A percentile compares a stretch with the other conserved stretches of the same genome.
phyloP scores from a whole-genome alignment of 805 yeast species.

The Yamadazyma sp. region DNA sequence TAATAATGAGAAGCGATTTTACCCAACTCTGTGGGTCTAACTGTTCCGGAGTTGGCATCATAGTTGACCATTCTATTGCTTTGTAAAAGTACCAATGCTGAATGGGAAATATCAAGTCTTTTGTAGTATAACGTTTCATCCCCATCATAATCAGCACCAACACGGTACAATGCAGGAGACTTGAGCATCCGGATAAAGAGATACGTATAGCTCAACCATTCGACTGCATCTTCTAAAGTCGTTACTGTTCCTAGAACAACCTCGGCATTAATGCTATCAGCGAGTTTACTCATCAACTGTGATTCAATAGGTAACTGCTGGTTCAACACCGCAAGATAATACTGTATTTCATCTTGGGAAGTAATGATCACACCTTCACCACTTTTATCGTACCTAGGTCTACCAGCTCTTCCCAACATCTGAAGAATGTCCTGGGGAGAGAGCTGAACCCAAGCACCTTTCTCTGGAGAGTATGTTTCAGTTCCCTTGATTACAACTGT shows the following conservation, averaged over 20 bases:
- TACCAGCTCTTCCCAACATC: constrained; percentile 98
- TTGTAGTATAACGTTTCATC: constrained; percentile 51
- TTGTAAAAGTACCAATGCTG: constrained; percentile 65
- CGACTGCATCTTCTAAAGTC: constrained; percentile 62
- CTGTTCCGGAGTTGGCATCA: constrained; percentile 44
- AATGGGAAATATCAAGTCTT: constrained; percentile 68
- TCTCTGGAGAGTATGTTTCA: constrained; percentile 87
- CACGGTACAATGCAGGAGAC: constrained; percentile 73
- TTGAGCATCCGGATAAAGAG: constrained; percentile 73
- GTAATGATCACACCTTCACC: constrained; percentile 96
- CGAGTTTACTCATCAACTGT: constrained; percentile 67
- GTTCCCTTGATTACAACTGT: constrained; percentile 94
- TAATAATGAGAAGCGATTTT: constrained; percentile 84
- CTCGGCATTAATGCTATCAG: constrained; percentile 85
- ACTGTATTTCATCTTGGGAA: constrained; percentile 78
- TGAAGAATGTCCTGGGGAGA: constrained; percentile 94
- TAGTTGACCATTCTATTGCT: constrained; percentile 61
- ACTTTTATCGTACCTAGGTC: constrained; percentile 88
- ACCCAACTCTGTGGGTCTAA: constrained; percentile 63
- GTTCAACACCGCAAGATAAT: constrained; percentile 85
- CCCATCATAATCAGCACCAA: constrained; percentile 60
- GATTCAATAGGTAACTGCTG: constrained; percentile 93
- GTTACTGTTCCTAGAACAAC: constrained; percentile 69
- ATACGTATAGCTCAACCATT: constrained; percentile 81
- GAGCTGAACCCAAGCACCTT: constrained; percentile 85